Evolutionary conservation across 495 filamentous ascomycete genomes (phyloP), one percentile per base, ranked within the genome.

Genomic region (Chaetomidium leptoderma): DNA sequence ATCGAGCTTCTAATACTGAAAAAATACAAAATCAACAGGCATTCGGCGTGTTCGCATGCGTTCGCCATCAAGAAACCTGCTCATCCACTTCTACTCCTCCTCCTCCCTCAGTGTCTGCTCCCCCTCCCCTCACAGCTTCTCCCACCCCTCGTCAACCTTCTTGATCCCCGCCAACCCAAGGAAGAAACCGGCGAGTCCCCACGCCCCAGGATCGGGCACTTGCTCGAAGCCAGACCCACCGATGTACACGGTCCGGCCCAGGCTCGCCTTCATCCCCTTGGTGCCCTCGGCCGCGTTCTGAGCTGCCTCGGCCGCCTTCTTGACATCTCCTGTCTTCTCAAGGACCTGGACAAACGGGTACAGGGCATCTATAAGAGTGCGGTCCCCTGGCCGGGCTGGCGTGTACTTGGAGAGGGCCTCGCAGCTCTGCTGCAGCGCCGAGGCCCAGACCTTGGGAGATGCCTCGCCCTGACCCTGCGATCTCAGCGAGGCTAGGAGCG

Each of bases 171-270:
- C 87, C 59, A 98, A 57, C 0, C 92, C 93, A 53, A 78, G 73
- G 70, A 96, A 84, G 67, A 98, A 91, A 63, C 85, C 83, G 21
- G 79, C 87, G 63, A 96, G 74, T 37, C 90, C 95, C 78, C 83
- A 87, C 24, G 93, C 93, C 7, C 93, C 93, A 2, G 93, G 93
- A 72, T 98, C 93, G 10, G 92, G 91, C 8, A 97, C 83, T 63
- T 89, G 81, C 63, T 89, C 81, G 64, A 80, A 89, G 0, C 85
- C 86, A 53, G 87, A 79, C n/a, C 91, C 86, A 37, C 91, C 92
- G 57, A 98, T 86, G 74, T 98, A 98, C 14, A 97, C 92, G 7
- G 87, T 85, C 58, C 93, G 78, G 6, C 93, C 93, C 27, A 98
- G 73, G 63, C 84, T 92, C 33, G 93, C 88, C 69, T 83, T 84